Percentiles rank a stretch among this genome's conserved stretches.
Conservation (phyloP, 169 alveolate species). For the Plasmodium chabaudi region DNA sequence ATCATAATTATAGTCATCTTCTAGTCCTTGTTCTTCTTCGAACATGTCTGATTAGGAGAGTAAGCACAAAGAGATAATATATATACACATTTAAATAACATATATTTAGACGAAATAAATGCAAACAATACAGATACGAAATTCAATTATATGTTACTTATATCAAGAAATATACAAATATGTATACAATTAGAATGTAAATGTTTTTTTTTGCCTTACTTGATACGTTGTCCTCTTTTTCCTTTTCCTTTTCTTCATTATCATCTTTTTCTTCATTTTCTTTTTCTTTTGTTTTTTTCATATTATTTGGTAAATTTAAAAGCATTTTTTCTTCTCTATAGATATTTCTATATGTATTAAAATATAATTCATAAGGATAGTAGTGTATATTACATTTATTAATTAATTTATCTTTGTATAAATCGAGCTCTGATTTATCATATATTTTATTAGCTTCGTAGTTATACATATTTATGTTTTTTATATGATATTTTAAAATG, state of each 20-base stretch:
- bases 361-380: conserved; percentile 71
- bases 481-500: conserved; percentile 63
- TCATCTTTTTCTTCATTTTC: conserved; percentile 49
- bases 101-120: too few species aligned
- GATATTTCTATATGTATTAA: conserved; percentile 69
- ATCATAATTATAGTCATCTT: conserved; percentile 67
- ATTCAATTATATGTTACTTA: too few species aligned
- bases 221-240: conserved; percentile 29
- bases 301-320: conserved; percentile 41
- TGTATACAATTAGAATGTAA: too few species aligned
- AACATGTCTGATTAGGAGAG: conserved; percentile 12
- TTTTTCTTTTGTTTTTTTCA: conserved; percentile 31
- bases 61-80: too few species aligned
- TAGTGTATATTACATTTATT: conserved; percentile 51
- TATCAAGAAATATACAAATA: too few species aligned
- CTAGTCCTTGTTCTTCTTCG: conserved; percentile 54
- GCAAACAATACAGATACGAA: too few species aligned
- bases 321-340: conserved; percentile 71
- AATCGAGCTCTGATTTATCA: conserved; percentile 55
- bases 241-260: conserved; percentile 27
- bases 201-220: conserved; percentile 25
- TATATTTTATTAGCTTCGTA: conserved; percentile 60
- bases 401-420: conserved; percentile 60
- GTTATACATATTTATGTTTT: conserved; percentile 61
- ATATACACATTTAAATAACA: too few species aligned